Conservation (phyloP, 1,139 yeast genomes). For the Magnusiomyces paraingens region DNA sequence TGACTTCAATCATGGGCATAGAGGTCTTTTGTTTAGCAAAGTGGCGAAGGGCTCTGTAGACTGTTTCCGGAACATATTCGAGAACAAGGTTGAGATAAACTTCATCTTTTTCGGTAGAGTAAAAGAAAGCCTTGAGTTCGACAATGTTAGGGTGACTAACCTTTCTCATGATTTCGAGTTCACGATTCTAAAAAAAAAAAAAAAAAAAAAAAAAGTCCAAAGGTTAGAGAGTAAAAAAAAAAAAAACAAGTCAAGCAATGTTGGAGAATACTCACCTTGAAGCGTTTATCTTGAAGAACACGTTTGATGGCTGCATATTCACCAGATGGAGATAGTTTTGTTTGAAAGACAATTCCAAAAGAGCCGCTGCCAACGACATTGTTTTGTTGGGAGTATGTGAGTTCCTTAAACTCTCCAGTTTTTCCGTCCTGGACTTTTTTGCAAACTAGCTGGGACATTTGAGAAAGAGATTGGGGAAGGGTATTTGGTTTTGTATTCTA, state of each 20-base stretch:
- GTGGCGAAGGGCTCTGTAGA: constrained; percentile 84
- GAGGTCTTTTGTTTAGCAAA: constrained; percentile 62
- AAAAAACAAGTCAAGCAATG: neutral
- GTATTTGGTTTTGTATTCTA: too few relatives aligned
- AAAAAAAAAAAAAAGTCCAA: neutral
- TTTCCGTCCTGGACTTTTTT: constrained; percentile 73
- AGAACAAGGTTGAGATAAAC: constrained; percentile 79
- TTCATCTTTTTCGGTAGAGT: constrained; percentile 70
- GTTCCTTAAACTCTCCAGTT: constrained; percentile 54
- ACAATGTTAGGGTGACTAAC: constrained; percentile 84
- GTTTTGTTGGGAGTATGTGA: constrained; percentile 66
- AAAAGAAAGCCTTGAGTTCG: constrained; percentile 80
- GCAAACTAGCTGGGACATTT: constrained; percentile 47
- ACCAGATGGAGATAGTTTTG: constrained; percentile 67
- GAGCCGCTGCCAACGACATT: constrained; percentile 93
- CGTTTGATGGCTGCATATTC: constrained; percentile 87
- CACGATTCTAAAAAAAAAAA: constrained; percentile 51
- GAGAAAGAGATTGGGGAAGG: too few relatives aligned
- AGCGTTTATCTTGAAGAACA: constrained; percentile 89
- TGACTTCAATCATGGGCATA: constrained; percentile 88
- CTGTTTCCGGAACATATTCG: constrained; percentile 91
- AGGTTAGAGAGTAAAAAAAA: neutral
- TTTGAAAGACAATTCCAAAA: constrained; percentile 92
- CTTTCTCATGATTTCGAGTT: constrained; percentile 89
- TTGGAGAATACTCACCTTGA: constrained; percentile 41